These are phyloP conservation scores for Amborella trichopoda DNA, from an alignment of 164 flowering plant genomes.

Conservation along the genomic window DNA sequence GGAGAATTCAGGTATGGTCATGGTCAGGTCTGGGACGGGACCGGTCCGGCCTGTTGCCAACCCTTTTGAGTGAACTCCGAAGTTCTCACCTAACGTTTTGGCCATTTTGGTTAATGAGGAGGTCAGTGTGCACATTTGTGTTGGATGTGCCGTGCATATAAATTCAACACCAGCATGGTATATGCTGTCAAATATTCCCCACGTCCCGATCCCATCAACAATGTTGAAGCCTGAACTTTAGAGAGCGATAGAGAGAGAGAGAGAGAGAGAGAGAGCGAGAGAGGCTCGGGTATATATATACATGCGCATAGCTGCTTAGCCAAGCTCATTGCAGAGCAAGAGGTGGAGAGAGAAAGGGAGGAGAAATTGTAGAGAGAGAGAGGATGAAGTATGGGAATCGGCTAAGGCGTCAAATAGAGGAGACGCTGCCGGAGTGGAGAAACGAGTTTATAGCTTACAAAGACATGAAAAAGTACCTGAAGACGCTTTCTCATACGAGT, in stretches of 20 bases:
- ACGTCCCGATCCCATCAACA: background rate
- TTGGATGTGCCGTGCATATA: too few relatives aligned
- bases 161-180: too few relatives aligned
- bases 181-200: slow-evolving; percentile 57
- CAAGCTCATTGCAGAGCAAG: background rate
- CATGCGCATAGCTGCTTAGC: background rate
- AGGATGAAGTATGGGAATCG: slow-evolving; percentile 85
- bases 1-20: too few relatives aligned
- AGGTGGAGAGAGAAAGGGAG: background rate
- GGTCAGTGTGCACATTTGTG: too few relatives aligned
- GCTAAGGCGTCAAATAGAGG: slow-evolving; percentile 53
- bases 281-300: background rate
- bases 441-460: slow-evolving; percentile 74
- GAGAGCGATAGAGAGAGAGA: background rate
- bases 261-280: background rate
- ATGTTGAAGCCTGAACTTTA: too few relatives aligned
- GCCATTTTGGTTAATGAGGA: too few relatives aligned
- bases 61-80: too few relatives aligned
- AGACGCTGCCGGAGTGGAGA: slow-evolving; percentile 72
- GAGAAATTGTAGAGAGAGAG: too few relatives aligned
- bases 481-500: slow-evolving; percentile 31
- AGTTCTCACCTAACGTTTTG: too few relatives aligned
- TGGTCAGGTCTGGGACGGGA: too few relatives aligned
- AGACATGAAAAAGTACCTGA: slow-evolving; percentile 55
- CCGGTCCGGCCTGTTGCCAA: too few relatives aligned